Evolutionary conservation across 2,329 filamentous ascomycete species (phyloP).

Genomic region (Arthrinium puccinioides): DNA sequence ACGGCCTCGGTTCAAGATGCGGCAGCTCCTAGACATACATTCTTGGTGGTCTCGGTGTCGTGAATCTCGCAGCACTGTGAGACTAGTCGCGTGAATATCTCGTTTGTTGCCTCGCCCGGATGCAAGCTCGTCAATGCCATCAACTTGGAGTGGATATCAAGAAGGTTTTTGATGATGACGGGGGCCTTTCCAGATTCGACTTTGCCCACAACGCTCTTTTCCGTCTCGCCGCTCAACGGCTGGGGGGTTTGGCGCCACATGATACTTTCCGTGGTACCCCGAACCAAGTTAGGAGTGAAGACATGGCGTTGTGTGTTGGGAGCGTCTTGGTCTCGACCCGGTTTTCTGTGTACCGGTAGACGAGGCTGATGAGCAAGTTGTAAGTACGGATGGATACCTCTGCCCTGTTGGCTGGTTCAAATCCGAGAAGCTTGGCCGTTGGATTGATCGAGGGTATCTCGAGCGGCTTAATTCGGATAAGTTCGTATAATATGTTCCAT

Average conservation of each 20-base stretch:
- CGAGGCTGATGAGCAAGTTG: too few relatives aligned
- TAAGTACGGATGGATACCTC: too few relatives aligned
- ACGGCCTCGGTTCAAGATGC: background rate
- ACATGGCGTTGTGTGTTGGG: too few relatives aligned
- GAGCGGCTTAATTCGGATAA: too few relatives aligned
- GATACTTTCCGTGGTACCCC: background rate
- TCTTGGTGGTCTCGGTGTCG: background rate
- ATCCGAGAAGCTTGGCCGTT: too few relatives aligned
- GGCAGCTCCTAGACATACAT: background rate
- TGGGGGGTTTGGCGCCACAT: background rate
- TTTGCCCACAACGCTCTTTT: background rate
- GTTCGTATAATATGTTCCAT: too few relatives aligned
- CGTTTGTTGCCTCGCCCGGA: constrained; percentile 1
- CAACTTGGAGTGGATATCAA: background rate
- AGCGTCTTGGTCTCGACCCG: too few relatives aligned
- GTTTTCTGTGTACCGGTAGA: too few relatives aligned
- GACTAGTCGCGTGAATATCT: background rate
- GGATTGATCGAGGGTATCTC: too few relatives aligned
- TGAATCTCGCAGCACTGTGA: background rate
- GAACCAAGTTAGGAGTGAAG: background rate
- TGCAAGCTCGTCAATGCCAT: background rate
- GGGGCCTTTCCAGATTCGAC: background rate
- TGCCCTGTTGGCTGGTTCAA: too few relatives aligned
- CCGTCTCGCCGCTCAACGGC: background rate
- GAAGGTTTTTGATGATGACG: background rate